Evolutionary conservation across 495 filamentous ascomycete genomes (phyloP).

Genomic region (Xylaria telfairii): DNA sequence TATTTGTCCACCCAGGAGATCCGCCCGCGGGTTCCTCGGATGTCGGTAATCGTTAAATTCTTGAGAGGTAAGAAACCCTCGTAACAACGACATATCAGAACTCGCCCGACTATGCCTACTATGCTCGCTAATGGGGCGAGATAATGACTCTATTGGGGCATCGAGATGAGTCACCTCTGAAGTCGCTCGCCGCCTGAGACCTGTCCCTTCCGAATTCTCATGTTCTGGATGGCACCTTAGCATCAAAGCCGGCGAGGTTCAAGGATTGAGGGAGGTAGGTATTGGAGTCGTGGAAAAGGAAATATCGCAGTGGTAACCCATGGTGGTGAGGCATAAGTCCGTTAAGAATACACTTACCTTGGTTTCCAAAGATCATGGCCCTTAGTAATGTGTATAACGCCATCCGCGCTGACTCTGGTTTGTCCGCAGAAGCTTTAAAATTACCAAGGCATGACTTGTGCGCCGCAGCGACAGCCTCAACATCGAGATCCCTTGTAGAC

Average conservation of each 20-base stretch:
- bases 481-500: conserved; percentile 63
- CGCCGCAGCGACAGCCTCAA: conserved; percentile 63
- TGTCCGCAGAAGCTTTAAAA: conserved; percentile 72
- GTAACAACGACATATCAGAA: conserved; percentile 64
- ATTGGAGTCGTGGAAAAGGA: not conserved
- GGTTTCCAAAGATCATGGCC: conserved; percentile 66
- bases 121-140: conserved; percentile 57
- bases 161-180: conserved; percentile 59
- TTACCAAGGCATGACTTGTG: conserved; percentile 68
- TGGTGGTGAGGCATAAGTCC: not conserved
- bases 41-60: conserved; percentile 34
- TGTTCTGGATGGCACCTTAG: conserved; percentile 28
- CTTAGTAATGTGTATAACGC: conserved; percentile 79
- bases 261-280: not conserved
- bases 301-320: not conserved
- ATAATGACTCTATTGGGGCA: conserved; percentile 49
- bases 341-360: conserved; percentile 61
- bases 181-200: conserved; percentile 48
- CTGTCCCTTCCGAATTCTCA: conserved; percentile 31
- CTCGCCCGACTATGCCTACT: conserved; percentile 68
- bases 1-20: conserved; percentile 43
- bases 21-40: conserved; percentile 36
- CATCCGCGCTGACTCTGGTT: conserved; percentile 75
- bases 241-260: not conserved
- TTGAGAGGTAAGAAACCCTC: conserved; percentile 42